Evolutionary conservation across 78 protist species (phyloP), one percentile per base, ranked within the genome.

Genomic region (Reticulomyxa filosa): DNA sequence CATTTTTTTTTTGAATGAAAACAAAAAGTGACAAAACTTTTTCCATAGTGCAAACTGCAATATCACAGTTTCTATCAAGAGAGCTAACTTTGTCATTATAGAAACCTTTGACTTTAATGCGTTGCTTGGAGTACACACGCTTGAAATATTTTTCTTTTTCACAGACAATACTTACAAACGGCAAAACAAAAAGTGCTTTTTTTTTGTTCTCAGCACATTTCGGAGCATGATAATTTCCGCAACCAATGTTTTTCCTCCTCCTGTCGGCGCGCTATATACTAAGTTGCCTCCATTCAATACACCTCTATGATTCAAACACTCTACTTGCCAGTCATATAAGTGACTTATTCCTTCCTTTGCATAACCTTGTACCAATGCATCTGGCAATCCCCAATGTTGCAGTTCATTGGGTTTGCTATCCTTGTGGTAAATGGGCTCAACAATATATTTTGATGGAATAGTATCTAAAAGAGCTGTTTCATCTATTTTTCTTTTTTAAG

Each of bases 1-100:
- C n/a, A n/a, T n/a, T n/a, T n/a, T n/a, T n/a, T n/a, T n/a, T n/a
- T n/a, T n/a, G n/a, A n/a, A n/a, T n/a, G n/a, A n/a, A n/a, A n/a
- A n/a, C n/a, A n/a, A n/a, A n/a, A n/a, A n/a, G n/a, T n/a, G n/a
- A n/a, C n/a, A n/a, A n/a, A 0, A 87, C 94, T 64, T 83, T 82
- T 27, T 91, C 97, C 8, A 86, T 75, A 0, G 97, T 74, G 20
- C 36, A 8, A 20, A 62, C 67, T 23, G 33, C 33, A 50, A 62
- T 26, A 20, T 62, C 48, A 13, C 29, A 20, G 48, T 42, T 17
- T 17, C 17, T 17, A 13, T 20, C 29, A 13, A 42, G 13, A 20
- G 29, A 13, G 29, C 13, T 42, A n/a, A n/a, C n/a, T 13, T 17
- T 17, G 13, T 42, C 48, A 42, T 42, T 42, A 17, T 42, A 42